Percentiles rank a stretch among this genome's conserved stretches.
These are phyloP conservation scores for Sporothrix dimorphospora DNA, from an alignment of 2,329 filamentous ascomycete species.

Conservation along the genomic window DNA sequence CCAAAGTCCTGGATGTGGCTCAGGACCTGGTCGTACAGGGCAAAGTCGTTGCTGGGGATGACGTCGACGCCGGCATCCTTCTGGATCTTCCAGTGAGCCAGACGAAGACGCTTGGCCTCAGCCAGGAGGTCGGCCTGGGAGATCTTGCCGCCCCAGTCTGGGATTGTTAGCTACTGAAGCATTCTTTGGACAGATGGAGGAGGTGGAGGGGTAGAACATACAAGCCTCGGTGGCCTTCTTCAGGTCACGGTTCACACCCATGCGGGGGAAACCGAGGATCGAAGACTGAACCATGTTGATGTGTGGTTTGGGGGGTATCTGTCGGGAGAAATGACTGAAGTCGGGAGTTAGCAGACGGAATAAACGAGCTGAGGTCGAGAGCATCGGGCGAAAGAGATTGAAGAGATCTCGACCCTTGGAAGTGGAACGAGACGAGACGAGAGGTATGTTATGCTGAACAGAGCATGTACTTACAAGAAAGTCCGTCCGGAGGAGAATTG, in stretches of 20 bases:
- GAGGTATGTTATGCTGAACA: not conserved
- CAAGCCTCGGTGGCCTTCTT: conserved; percentile 99
- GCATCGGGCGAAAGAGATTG: not conserved
- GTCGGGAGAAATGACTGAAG: conserved; percentile 22
- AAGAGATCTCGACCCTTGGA: not conserved
- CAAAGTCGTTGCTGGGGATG: conserved; percentile 99
- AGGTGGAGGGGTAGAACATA: conserved; percentile 49
- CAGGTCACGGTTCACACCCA: conserved; percentile 97
- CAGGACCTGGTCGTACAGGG: conserved; percentile 96
- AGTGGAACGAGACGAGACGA: not conserved
- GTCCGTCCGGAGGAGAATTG: conserved; percentile 27
- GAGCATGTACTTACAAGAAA: conserved; percentile 21
- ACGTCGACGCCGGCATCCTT: conserved; percentile 96
- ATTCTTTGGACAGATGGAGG: conserved; percentile 11
- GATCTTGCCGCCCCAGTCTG: conserved; percentile 88
- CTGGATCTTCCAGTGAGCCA: conserved; percentile 99
- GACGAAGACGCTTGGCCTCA: conserved; percentile 95
- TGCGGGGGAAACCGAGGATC: conserved; percentile 97
- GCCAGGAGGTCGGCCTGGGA: conserved; percentile 86
- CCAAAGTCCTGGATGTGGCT: conserved; percentile 98
- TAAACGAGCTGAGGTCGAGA: not conserved
- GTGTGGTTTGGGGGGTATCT: conserved; percentile 34
- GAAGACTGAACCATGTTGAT: conserved; percentile 67
- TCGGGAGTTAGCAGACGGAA: conserved; percentile 16
- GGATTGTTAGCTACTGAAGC: conserved; percentile 2